These are phyloP conservation scores for Rhodamnia rubescens DNA, from an alignment of 345 rosid species.

Conservation along the genomic window DNA sequence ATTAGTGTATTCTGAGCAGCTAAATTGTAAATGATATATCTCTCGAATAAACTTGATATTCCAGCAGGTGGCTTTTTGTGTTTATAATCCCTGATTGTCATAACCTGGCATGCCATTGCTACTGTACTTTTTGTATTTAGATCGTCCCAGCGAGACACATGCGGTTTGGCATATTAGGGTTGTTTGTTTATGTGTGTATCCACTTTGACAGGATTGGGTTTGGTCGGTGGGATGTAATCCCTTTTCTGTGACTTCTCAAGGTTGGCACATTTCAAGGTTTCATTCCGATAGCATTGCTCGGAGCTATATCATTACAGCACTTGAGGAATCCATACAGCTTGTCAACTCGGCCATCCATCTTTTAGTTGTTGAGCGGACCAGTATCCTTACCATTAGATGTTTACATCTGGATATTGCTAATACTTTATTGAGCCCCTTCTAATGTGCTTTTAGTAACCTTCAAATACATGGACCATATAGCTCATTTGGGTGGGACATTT, in stretches of 20 bases:
- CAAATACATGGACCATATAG: not conserved
- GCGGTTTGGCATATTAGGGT: not conserved
- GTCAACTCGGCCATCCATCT: slow-evolving; percentile 78
- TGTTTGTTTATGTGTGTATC: not conserved
- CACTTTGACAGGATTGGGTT: slow-evolving; percentile 73
- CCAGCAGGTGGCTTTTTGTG: not conserved
- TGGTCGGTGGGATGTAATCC: slow-evolving; percentile 98
- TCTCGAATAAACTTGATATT: not conserved
- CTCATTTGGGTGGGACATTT: not conserved
- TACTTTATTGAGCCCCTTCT: not conserved
- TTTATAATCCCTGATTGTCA: not conserved
- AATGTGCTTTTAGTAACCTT: not conserved
- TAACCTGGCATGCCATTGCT: not conserved
- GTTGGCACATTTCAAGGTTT: slow-evolving; percentile 83
- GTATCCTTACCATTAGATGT: slow-evolving; percentile 58
- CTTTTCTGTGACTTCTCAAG: slow-evolving; percentile 71
- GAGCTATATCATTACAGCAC: slow-evolving; percentile 78
- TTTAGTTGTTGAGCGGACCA: slow-evolving; percentile 73
- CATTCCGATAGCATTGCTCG: slow-evolving; percentile 88
- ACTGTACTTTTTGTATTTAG: not conserved
- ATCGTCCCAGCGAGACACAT: not conserved
- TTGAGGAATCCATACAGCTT: slow-evolving; percentile 78
- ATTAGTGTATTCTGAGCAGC: not conserved
- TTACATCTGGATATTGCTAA: not conserved
- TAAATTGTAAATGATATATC: not conserved